Evolutionary conservation across 768 basidiomycete species (phyloP).

Genomic region (Leucocoprinus leucothites): DNA sequence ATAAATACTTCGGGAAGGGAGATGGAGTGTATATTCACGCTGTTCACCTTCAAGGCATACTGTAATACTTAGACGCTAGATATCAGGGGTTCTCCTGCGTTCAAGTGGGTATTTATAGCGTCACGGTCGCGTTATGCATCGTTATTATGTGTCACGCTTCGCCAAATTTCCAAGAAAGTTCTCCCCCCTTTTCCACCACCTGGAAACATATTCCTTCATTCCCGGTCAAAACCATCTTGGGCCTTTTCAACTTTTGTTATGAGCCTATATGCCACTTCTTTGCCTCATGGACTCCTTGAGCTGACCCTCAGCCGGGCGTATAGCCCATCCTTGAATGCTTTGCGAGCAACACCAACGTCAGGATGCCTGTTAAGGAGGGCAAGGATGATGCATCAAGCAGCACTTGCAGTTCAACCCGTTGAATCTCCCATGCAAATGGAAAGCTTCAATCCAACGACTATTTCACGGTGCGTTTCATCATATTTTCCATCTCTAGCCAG

Average conservation of each 20-base stretch:
- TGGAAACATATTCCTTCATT: no score
- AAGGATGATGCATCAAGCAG: not conserved
- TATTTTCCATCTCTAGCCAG: not conserved
- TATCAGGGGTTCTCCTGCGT: not conserved
- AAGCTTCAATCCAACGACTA: not conserved
- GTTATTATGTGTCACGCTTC: not conserved
- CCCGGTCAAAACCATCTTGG: not conserved
- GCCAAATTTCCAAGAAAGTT: no score
- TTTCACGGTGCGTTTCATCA: not conserved
- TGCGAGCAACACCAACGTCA: not conserved
- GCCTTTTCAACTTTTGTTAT: not conserved
- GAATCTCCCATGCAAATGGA: not conserved
- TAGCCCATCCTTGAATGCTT: not conserved
- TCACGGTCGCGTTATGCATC: not conserved
- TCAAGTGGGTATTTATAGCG: not conserved
- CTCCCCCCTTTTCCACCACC: no score
- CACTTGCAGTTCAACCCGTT: not conserved
- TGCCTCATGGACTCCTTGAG: conserved; percentile 4
- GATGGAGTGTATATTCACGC: no score
- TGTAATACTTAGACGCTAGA: no score
- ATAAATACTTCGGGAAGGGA: no score
- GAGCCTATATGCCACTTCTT: not conserved
- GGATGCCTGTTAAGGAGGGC: not conserved
- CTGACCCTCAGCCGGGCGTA: not conserved
- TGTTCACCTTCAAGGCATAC: no score